Base-by-base conservation (phyloP, 2,329 filamentous ascomycete species). In the Cadophora luteo-olivacea region DNA sequence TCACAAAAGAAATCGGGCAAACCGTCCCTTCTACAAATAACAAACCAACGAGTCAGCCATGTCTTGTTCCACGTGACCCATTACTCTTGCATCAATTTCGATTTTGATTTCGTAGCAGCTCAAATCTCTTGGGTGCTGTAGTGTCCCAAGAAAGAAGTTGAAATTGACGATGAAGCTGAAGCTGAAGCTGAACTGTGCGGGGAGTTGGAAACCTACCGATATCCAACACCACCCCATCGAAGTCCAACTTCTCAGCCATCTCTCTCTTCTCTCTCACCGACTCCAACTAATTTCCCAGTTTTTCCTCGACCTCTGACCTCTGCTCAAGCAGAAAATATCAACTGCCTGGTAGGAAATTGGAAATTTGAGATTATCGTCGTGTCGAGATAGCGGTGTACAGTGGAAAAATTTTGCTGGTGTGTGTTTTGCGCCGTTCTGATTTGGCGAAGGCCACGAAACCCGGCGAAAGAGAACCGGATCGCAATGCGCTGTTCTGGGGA, bases 1-100 rank as follows among this genome's bases (percentile, higher is more conserved):
- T 92, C 80, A 94, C 92, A 80, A 94, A 94, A 74, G 90, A 92
- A 78, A 94, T 93, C 74, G 91, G 91, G 79, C 91, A 94, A 72
- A 94, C 89, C 61, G 92, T 94, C 71, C 92, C 92, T 85, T 94
- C 92, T 94, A 65, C 58, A 70, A 16, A 4, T 5, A 60, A 7
- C 12, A 24, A 25, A 48, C 62, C 54, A 55, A 51, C 45, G 62
- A 65, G 65, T 74, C 70, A 75, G 72, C 70, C 22, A 38, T 60
- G 57, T 55, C 36, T 12, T 22, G 12, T 8, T 67, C 8, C 71
- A 72, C 72, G 69, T 71, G 68, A 71, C 54, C 49, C 11, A 41
- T 33, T 55, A 25, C 64, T 65, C 36, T 55, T 33, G 19, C 49
- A 16, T 4, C 32, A 19, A 5, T 45, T 19, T 5, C 3, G 4